Conservation (phyloP, 1,139 yeast genomes). For the Candida sojae region DNA sequence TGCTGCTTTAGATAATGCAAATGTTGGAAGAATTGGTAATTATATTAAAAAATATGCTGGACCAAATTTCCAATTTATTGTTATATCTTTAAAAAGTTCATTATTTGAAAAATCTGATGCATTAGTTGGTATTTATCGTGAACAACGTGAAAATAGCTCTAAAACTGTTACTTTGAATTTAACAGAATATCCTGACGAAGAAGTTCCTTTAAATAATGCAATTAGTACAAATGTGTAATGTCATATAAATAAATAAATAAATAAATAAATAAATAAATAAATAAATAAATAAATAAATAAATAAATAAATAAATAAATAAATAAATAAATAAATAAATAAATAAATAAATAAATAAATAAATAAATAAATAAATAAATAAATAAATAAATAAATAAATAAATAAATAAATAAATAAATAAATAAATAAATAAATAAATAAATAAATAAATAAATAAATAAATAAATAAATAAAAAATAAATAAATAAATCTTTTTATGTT, state of each 20-base stretch:
- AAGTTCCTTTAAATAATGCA: constrained; percentile 19
- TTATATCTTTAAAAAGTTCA: constrained; percentile 85
- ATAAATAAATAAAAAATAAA: background rate
- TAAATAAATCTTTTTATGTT: background rate
- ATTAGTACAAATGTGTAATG: too few species aligned
- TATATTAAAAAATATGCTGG: constrained; percentile 80
- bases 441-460: too few species aligned
- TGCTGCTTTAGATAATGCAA: constrained; percentile 92
- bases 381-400: background rate
- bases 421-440: too few species aligned
- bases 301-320: too few species aligned
- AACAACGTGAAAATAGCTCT: constrained; percentile 76
- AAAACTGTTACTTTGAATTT: constrained; percentile 75
- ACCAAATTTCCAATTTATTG: constrained; percentile 85
- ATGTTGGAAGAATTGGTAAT: constrained; percentile 81
- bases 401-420: too few species aligned
- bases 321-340: too few species aligned
- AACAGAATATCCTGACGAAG: constrained; percentile 56
- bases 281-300: too few species aligned
- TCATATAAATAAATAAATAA: background rate
- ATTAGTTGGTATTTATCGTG: constrained; percentile 89
- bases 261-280: background rate
- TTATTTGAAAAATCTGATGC: constrained; percentile 89
- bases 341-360: too few species aligned
- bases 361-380: background rate